Conservation (phyloP, 179 eudicot genomes). For the Gypsophila paniculata region DNA sequence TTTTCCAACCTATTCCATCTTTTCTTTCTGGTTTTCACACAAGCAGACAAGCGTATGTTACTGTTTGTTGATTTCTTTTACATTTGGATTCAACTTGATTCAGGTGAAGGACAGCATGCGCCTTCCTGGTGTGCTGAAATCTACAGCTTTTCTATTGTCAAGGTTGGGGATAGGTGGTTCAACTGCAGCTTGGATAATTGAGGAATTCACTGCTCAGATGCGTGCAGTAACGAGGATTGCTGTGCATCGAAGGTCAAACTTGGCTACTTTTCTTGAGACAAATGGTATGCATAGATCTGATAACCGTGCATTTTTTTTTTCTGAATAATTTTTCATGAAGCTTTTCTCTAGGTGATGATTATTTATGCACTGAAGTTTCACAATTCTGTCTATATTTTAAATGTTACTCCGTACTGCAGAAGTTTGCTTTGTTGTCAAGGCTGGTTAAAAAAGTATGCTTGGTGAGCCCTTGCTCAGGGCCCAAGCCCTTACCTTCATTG, state of each 20-base stretch:
- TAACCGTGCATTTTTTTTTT: not conserved
- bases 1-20: slow-evolving; percentile 12
- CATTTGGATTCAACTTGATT: slow-evolving; percentile 18
- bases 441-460: not conserved
- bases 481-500: too few relatives aligned
- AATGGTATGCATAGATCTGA: slow-evolving; percentile 52
- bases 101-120: slow-evolving; percentile 96
- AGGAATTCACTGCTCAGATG: slow-evolving; percentile 95
- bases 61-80: not conserved
- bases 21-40: slow-evolving; percentile 14
- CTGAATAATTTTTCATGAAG: not conserved
- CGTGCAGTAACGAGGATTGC: slow-evolving; percentile 97
- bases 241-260: slow-evolving; percentile 77
- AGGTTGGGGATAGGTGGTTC: slow-evolving; percentile 80
- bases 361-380: not conserved
- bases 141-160: slow-evolving; percentile 61
- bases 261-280: slow-evolving; percentile 77
- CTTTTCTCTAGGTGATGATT: not conserved
- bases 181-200: slow-evolving; percentile 81
- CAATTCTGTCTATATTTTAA: not conserved
- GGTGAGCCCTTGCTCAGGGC: not conserved
- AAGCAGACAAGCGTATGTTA: not conserved
- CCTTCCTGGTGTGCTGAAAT: slow-evolving; percentile 86
- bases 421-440: not conserved
- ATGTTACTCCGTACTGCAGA: not conserved